Evolutionary conservation across 331 rosid species (phyloP), one percentile per base, ranked within the genome.

Genomic region (Malus hybrid): DNA sequence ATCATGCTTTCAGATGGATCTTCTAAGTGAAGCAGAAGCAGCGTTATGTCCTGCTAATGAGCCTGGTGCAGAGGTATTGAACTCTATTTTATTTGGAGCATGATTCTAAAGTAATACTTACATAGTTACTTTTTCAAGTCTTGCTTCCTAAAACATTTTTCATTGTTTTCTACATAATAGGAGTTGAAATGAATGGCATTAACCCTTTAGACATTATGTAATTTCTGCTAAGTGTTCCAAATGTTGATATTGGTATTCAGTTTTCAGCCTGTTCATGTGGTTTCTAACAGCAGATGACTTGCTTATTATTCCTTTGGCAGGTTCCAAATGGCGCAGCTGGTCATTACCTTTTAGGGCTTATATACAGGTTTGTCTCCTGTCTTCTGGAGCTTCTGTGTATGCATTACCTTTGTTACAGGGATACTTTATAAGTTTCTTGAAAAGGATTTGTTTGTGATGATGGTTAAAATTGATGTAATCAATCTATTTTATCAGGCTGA

Each of bases 271-370:
- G 42, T 50, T 52, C 75, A 78, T 57, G 61, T 73, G 19, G 27
- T 62, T 29, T n/a, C 11, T 36, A 67, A 79, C 67, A 80, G 80
- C 48, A 78, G 77, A 77, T 79, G 44, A 67, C 76, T 81, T 64
- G 69, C 69, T 76, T 61, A 16, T 31, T 64, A 32, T 81, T 77
- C 73, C 80, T 71, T 66, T 13, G 79, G 79, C 85, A 95, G 99
- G 88, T 95, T 87, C 97, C 99, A 59, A 95, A 95, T 73, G 99
- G 97, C 66, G 96, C 97, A 67, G 96, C 99, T 65, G 99, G 99
- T 79, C 97, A 95, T 83, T 89, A 89, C 89, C 93, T 95, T 39
- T 86, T 95, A 46, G 99, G 97, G 82, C 90, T 90, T 64, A 82
- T 95, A 82, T 95, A 89, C 94, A 95, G 99, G 99, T 95, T 79